A percentile compares a stretch with the other conserved stretches of the same genome.
phyloP scores from a whole-genome alignment of 208 protist genomes.

The Acanthamoeba culbertsoni region DNA sequence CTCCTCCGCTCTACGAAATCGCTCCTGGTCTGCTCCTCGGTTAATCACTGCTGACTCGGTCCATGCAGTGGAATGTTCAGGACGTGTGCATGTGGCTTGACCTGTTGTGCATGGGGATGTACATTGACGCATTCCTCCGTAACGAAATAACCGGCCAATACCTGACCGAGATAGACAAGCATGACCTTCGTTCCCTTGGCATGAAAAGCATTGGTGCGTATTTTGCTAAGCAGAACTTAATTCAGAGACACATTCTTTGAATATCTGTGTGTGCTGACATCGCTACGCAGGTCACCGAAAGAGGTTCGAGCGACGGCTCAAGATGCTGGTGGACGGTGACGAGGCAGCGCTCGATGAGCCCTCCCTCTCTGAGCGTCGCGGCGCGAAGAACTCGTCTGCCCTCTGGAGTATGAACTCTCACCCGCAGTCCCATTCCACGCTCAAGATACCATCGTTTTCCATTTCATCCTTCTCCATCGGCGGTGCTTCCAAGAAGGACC shows the following conservation, averaged over 20 bases:
- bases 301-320: not conserved
- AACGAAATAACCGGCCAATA: slow-evolving; percentile 3
- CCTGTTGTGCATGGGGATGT: slow-evolving; percentile 23
- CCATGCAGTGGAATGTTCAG: not conserved
- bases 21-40: not conserved
- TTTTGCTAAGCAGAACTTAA: not conserved
- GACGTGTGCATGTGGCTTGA: slow-evolving; percentile 37
- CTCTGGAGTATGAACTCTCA: not conserved
- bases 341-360: slow-evolving; percentile 15
- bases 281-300: not conserved
- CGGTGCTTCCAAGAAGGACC: not conserved
- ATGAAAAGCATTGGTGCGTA: slow-evolving; percentile 2
- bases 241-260: not conserved
- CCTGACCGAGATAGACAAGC: slow-evolving; percentile 13
- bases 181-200: slow-evolving; percentile 1
- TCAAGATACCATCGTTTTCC: not conserved
- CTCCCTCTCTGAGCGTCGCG: not conserved
- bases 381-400: not conserved
- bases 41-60: not conserved
- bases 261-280: not conserved
- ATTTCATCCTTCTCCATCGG: not conserved
- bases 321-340: not conserved
- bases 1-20: not conserved
- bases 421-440: not conserved
- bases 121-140: not conserved